A percentile compares a stretch with the other conserved stretches of the same genome.
Conservation (phyloP, 169 alveolate genomes). For the Condylostoma magnum region DNA sequence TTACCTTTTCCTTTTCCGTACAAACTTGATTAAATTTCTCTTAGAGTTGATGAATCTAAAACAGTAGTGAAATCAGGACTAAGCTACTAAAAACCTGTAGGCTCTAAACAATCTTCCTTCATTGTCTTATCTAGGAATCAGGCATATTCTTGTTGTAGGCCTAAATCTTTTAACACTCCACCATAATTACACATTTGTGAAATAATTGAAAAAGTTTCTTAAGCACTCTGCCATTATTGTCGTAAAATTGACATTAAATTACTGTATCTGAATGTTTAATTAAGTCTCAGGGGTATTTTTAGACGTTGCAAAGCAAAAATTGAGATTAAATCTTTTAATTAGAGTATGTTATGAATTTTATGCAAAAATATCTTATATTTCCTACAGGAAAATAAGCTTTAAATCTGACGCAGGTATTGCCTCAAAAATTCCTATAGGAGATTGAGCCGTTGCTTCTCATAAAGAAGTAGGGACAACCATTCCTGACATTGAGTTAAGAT, state of each 20-base stretch:
- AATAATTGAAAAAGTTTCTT: neutral
- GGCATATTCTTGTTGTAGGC: neutral
- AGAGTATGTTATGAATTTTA: neutral
- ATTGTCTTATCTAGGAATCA: too few relatives aligned
- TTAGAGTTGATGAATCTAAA: too few relatives aligned
- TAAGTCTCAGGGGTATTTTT: neutral
- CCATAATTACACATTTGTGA: neutral
- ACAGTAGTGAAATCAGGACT: too few relatives aligned
- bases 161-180: neutral
- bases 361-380: neutral
- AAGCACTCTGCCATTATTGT: neutral
- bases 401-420: conserved; percentile 22
- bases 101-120: too few relatives aligned
- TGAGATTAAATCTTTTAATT: neutral
- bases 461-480: conserved; percentile 18
- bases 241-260: neutral
- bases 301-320: neutral
- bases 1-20: too few relatives aligned
- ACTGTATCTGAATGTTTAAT: neutral
- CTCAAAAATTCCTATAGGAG: conserved; percentile 8
- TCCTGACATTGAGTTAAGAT: neutral
- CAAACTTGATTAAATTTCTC: too few relatives aligned
- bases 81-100: too few relatives aligned
- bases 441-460: neutral
- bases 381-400: neutral